Percentiles rank a stretch among this genome's conserved stretches.
Evolutionary conservation across 768 basidiomycete genomes (phyloP).

Genomic region (Tylopilus sp.): DNA sequence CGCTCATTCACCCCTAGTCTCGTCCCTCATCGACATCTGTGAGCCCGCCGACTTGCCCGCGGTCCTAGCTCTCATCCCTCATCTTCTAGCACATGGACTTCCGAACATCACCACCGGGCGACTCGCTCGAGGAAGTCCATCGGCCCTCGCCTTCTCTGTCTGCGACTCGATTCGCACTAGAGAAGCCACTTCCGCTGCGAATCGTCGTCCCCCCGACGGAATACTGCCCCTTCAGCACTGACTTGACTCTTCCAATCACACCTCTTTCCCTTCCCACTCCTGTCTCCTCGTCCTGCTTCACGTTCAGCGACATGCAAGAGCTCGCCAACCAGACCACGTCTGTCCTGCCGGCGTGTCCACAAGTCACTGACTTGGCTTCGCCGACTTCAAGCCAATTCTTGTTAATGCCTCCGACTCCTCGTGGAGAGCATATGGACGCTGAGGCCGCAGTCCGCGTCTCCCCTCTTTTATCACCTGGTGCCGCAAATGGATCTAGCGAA

Average conservation of each 20-base stretch:
- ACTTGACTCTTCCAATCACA: slow-evolving; percentile 29
- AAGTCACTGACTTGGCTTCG: slow-evolving; percentile 16
- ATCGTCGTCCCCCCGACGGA: slow-evolving; percentile 32
- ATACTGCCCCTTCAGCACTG: slow-evolving; percentile 32
- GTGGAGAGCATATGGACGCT: slow-evolving; percentile 5
- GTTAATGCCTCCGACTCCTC: slow-evolving; percentile 26
- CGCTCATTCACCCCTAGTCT: not conserved
- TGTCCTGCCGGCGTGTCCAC: slow-evolving; percentile 8
- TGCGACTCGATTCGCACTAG: slow-evolving; percentile 11
- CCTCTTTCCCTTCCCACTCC: slow-evolving; percentile 25
- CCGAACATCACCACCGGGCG: slow-evolving; percentile 1
- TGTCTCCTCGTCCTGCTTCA: slow-evolving; percentile 28
- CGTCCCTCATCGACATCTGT: not conserved
- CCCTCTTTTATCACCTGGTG: slow-evolving; percentile 8
- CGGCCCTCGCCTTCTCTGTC: slow-evolving; percentile 3
- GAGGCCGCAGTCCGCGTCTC: slow-evolving; percentile 12
- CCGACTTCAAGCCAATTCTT: slow-evolving; percentile 28
- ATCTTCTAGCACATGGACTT: slow-evolving; percentile 16
- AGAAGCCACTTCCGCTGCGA: slow-evolving; percentile 24
- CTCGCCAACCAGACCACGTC: slow-evolving; percentile 3
- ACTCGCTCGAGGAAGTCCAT: slow-evolving; percentile 14
- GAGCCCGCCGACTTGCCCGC: slow-evolving; percentile 1
- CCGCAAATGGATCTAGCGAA: slow-evolving; percentile 7
- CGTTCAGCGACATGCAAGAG: slow-evolving; percentile 17
- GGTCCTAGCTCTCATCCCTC: not conserved